Conservation (phyloP, 129 eudicot species). For the Helianthus tuberosus region DNA sequence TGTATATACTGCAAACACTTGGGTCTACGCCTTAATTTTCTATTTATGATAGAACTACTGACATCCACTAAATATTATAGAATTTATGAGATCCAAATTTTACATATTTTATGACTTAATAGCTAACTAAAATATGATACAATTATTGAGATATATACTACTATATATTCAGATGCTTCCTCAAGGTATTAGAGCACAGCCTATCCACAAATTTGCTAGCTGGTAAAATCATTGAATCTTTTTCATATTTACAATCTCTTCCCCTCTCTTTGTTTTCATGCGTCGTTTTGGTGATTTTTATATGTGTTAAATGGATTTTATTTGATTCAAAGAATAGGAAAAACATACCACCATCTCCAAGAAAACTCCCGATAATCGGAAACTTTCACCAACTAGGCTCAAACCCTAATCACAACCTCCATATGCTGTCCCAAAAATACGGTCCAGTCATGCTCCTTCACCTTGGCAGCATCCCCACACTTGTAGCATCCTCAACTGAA, state of each 20-base stretch:
- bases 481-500: background rate
- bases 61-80: too few species aligned
- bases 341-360: background rate
- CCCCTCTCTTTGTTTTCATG: background rate
- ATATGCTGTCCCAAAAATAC: background rate
- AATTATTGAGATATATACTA: too few species aligned
- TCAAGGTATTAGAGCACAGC: background rate
- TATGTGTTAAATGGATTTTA: background rate
- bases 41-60: too few species aligned
- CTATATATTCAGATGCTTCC: too few species aligned
- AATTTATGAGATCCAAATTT: too few species aligned
- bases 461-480: background rate
- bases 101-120: too few species aligned
- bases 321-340: background rate
- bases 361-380: background rate
- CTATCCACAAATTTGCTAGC: background rate
- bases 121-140: too few species aligned
- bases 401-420: background rate
- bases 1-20: too few species aligned
- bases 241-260: background rate
- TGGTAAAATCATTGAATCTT: background rate
- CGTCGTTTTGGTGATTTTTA: background rate
- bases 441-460: constrained; percentile 6
- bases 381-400: background rate
- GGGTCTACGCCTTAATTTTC: too few species aligned